A percentile compares a stretch with the other conserved stretches of the same genome.
Evolutionary conservation across 805 yeast genomes (phyloP).

Genomic region (Schwanniomyces vanrijiae): DNA sequence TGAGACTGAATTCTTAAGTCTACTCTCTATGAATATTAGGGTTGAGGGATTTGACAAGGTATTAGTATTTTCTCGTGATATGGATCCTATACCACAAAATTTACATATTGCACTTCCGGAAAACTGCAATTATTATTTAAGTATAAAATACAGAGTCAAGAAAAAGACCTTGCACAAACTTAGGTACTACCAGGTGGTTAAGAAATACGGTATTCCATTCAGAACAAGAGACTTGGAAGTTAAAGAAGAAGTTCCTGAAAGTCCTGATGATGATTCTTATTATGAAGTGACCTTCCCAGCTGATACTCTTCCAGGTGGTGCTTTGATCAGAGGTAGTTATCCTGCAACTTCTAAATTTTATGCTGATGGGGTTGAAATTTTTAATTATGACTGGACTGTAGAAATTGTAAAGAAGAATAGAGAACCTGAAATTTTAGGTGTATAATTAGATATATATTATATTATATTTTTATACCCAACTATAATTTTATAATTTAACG

Average conservation of each 20-base stretch:
- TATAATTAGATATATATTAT: no score
- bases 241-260: constrained; percentile 17
- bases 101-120: constrained; percentile 28
- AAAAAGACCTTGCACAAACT: constrained; percentile 19
- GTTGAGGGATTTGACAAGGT: constrained; percentile 25
- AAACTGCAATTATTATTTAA: constrained; percentile 19
- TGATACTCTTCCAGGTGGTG: constrained; percentile 31
- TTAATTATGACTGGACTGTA: constrained; percentile 16
- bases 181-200: constrained; percentile 26
- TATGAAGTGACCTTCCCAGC: constrained; percentile 22
- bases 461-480: no score
- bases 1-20: constrained; percentile 22
- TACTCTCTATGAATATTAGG: constrained; percentile 24
- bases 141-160: constrained; percentile 21
- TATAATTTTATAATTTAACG: background rate
- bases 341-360: constrained; percentile 21
- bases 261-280: constrained; percentile 13
- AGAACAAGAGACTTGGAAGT: constrained; percentile 18
- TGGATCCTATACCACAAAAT: constrained; percentile 25
- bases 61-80: constrained; percentile 18
- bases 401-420: constrained; percentile 19
- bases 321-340: constrained; percentile 25
- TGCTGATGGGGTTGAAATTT: constrained; percentile 16
- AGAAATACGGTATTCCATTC: constrained; percentile 25
- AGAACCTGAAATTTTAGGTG: constrained; percentile 2